Percentiles rank a stretch among this genome's conserved stretches.
These are phyloP conservation scores for Butyriboletus appendiculatus DNA, from an alignment of 1,284 basidiomycete species.

Conservation along the genomic window DNA sequence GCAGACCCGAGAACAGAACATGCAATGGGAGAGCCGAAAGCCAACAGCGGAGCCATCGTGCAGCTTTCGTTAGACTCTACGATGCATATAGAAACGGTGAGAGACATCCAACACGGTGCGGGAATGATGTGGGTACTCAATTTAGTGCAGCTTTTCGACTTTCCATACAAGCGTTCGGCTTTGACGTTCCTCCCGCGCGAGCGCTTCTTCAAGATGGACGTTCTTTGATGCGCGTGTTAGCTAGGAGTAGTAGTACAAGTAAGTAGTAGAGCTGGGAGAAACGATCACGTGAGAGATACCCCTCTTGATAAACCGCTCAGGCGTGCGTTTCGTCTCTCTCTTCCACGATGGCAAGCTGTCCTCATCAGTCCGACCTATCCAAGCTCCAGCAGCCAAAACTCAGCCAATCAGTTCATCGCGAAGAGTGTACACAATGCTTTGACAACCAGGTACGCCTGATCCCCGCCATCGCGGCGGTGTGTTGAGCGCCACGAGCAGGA, in stretches of 20 bases:
- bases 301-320: neutral
- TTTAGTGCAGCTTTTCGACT: constrained; percentile 31
- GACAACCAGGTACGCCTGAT: constrained; percentile 75
- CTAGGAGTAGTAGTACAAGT: no score
- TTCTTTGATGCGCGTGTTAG: constrained; percentile 9
- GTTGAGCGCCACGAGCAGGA: constrained; percentile 50
- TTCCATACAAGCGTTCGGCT: constrained; percentile 38
- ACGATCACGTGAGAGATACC: neutral
- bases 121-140: neutral
- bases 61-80: constrained; percentile 31
- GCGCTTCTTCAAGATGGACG: constrained; percentile 34
- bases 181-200: constrained; percentile 30
- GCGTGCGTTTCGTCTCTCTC: neutral
- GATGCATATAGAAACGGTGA: constrained; percentile 39
- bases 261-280: no score
- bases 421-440: constrained; percentile 96
- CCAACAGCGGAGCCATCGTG: constrained; percentile 38
- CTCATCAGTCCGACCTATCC: constrained; percentile 24
- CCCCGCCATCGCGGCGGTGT: constrained; percentile 1
- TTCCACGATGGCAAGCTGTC: constrained; percentile 26
- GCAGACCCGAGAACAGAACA: constrained; percentile 48
- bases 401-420: constrained; percentile 69
- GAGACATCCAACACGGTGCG: constrained; percentile 1
- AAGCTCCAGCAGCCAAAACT: constrained; percentile 39
- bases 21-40: constrained; percentile 49